Evolutionary conservation across 805 yeast species (phyloP), one percentile per base, ranked within the genome.

Genomic region (Grigorovia jiainica): DNA sequence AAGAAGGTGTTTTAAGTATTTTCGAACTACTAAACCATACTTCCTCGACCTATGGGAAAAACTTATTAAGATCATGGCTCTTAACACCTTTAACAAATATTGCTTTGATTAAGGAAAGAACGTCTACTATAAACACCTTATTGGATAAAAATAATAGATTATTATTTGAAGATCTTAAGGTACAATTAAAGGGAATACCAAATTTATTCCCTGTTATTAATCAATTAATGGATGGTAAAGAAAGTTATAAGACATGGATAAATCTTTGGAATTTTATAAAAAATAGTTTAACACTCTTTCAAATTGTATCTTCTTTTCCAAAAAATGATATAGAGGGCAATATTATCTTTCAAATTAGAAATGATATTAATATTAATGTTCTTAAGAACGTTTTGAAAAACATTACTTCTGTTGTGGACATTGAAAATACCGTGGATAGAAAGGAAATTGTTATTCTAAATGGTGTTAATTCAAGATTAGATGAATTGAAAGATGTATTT

Each of bases 351-450:
- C 36, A 45, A 5, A 50, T 60, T n/a, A 9, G 38, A 5, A 6
- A 40, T 2, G 20, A 38, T 0, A 40, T 57, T 3, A 48, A 53
- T 20, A 3, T 38, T 1, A 37, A 43, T 1, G 13, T 24, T 1
- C 25, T 62, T 1, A 38, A 43, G 4, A 23, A 31, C 4, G 27
- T 61, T 2, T 36, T 48, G 7, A 31, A 39, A 34, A 48, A 43
- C 38, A 48, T 62, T 29, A 57, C 60, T 20, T 40, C n/a, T 19
- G 54, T 50, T 10, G 59, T 68, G 34, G 73, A 71, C 47, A 58
- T 65, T 43, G 69, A 60, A n/a, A 41, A 48, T 10, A 63, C 72
- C 3, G 47, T 44, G 1, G 61, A 57, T 9, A 49, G 50, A 13
- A 53, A 58, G 4, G 49, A 53, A 9, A 46, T 62, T 1, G 49